Percentiles rank a stretch among this genome's conserved stretches.
Evolutionary conservation across 2,329 filamentous ascomycete species (phyloP).

Genomic region (Scedosporium minutisporum): DNA sequence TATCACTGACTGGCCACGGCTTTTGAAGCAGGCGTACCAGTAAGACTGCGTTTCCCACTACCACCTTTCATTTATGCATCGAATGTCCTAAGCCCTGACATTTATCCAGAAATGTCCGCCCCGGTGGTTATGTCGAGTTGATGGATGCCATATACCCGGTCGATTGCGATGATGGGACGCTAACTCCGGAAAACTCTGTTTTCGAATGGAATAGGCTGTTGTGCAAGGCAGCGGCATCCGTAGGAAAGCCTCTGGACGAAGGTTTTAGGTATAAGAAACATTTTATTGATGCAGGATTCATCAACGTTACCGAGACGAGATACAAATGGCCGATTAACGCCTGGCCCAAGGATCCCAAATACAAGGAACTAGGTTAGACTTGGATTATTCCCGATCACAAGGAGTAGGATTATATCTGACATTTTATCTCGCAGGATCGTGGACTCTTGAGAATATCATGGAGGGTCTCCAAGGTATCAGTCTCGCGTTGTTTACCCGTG

Average conservation of each 20-base stretch:
- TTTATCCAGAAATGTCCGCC: conserved; percentile 14
- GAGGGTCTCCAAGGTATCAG: conserved; percentile 18
- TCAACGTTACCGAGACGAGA: conserved; percentile 36
- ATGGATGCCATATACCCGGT: conserved; percentile 18
- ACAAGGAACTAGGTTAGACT: conserved; percentile 36
- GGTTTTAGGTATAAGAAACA: conserved; percentile 21
- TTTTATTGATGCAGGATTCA: conserved; percentile 42
- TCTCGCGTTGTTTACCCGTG: conserved; percentile 22
- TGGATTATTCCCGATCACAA: conserved; percentile 10
- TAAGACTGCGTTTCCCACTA: not conserved
- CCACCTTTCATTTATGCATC: not conserved
- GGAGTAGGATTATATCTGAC: conserved; percentile 16
- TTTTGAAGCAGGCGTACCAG: conserved; percentile 26
- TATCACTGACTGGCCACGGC: conserved; percentile 19
- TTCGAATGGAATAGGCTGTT: conserved; percentile 18
- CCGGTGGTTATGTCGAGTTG: conserved; percentile 24
- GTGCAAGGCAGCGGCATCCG: conserved; percentile 16
- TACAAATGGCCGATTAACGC: conserved; percentile 40
- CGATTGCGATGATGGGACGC: conserved; percentile 21
- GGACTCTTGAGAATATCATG: conserved; percentile 13
- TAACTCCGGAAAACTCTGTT: conserved; percentile 15
- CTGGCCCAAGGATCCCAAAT: conserved; percentile 41
- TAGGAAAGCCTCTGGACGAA: conserved; percentile 20
- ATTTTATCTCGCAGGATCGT: conserved; percentile 15
- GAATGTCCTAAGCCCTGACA: too few species aligned